Conservation (phyloP, 352 stramenopile species). For the Phytophthora pisi region DNA sequence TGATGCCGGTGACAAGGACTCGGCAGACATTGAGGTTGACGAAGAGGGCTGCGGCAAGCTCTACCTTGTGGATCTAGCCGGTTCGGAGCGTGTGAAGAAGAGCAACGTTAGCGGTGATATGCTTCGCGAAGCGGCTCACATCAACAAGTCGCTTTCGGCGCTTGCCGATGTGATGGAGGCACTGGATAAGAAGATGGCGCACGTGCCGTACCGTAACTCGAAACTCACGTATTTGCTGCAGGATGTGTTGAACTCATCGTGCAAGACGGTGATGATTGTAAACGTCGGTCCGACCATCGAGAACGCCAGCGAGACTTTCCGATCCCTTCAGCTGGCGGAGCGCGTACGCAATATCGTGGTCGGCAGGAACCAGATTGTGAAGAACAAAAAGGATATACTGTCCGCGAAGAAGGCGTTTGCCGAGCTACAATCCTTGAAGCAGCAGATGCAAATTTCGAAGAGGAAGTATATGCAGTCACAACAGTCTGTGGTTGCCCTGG, state of each 20-base stretch:
- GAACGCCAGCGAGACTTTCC: conserved; percentile 85
- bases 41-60: conserved; percentile 86
- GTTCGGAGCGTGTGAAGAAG: conserved; percentile 92
- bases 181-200: conserved; percentile 89
- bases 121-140: conserved; percentile 79
- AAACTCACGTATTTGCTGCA: conserved; percentile 98
- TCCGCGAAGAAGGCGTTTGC: conserved; percentile 94
- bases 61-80: conserved; percentile 93
- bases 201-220: conserved; percentile 97
- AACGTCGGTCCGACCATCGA: conserved; percentile 87
- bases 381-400: conserved; percentile 88
- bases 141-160: conserved; percentile 91
- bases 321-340: conserved; percentile 89
- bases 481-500: conserved; percentile 89
- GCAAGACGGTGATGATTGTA: conserved; percentile 96
- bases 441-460: conserved; percentile 89
- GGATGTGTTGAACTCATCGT: conserved; percentile 90
- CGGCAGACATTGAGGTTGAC: conserved; percentile 32
- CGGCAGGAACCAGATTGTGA: conserved; percentile 78
- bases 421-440: conserved; percentile 94
- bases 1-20: conserved; percentile 35
- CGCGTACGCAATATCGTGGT: conserved; percentile 83
- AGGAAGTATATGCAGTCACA: conserved; percentile 90
- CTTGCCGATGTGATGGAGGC: conserved; percentile 94
- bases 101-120: conserved; percentile 88